Evolutionary conservation across 2,329 filamentous ascomycete species (phyloP).

Genomic region (Cladosporium sp.): DNA sequence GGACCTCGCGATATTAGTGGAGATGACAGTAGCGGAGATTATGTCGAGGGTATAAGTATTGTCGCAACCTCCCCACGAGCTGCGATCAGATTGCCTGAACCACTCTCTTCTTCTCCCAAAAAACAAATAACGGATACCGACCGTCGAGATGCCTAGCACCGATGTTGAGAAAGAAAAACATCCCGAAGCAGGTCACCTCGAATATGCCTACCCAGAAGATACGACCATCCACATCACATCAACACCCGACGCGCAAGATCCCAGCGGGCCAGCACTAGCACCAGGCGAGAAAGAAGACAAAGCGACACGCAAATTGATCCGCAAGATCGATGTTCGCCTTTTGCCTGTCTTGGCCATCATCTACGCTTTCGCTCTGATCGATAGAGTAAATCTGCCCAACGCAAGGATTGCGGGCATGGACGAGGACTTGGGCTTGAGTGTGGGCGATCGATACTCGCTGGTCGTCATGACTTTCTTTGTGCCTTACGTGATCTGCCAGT

Average conservation of each 20-base stretch:
- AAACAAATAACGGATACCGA: no score
- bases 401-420: slow-evolving; percentile 65
- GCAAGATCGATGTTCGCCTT: slow-evolving; percentile 20
- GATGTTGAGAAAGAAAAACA: neutral
- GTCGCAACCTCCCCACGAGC: no score
- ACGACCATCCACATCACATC: neutral
- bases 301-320: slow-evolving; percentile 13
- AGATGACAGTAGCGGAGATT: no score
- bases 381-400: slow-evolving; percentile 70
- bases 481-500: slow-evolving; percentile 66
- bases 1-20: neutral
- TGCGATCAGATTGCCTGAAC: no score
- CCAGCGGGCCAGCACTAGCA: slow-evolving; percentile 29
- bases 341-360: slow-evolving; percentile 18
- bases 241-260: neutral
- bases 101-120: no score
- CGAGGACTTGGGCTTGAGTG: slow-evolving; percentile 26
- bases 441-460: slow-evolving; percentile 18
- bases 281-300: slow-evolving; percentile 11
- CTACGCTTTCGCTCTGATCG: slow-evolving; percentile 74
- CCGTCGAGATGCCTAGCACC: neutral
- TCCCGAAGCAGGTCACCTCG: neutral
- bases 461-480: slow-evolving; percentile 69
- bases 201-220: neutral
- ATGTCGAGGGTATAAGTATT: no score